These are phyloP conservation scores for Debaryomyces psychrophilus DNA, from an alignment of 1,139 yeast genomes.

Conservation along the genomic window DNA sequence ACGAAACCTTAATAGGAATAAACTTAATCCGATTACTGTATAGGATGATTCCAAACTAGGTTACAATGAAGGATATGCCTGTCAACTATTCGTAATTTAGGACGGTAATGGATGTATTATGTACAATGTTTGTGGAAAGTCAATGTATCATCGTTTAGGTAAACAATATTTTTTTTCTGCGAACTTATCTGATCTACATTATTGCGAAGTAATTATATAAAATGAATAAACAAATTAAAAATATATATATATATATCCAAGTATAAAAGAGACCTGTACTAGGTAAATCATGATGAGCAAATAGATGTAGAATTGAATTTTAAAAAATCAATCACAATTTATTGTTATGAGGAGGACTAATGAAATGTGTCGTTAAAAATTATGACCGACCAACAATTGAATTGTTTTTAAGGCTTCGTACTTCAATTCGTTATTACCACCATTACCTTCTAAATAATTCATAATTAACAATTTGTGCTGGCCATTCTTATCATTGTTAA, in stretches of 20 bases:
- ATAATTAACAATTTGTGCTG: constrained; percentile 73
- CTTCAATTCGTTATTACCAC: constrained; percentile 83
- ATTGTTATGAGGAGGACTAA: background rate
- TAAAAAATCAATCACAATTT: background rate
- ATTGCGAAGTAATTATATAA: background rate
- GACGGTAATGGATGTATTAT: background rate
- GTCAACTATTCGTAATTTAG: background rate
- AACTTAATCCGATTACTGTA: too few relatives aligned
- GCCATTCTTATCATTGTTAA: constrained; percentile 61
- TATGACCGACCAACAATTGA: constrained; percentile 84
- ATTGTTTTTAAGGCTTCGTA: constrained; percentile 95
- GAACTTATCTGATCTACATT: background rate
- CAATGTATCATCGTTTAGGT: background rate
- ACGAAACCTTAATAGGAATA: background rate
- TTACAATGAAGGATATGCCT: background rate
- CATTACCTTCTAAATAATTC: constrained; percentile 71
- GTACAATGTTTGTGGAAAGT: background rate
- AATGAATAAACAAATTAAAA: background rate
- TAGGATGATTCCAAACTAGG: background rate
- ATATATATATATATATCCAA: background rate
- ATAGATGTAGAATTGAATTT: background rate
- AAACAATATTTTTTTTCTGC: background rate
- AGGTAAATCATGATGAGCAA: background rate
- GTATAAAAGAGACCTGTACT: background rate
- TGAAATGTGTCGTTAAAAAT: constrained; percentile 20